These are phyloP conservation scores for Sambucus nigra DNA, from an alignment of 129 eudicot species.

Conservation along the genomic window DNA sequence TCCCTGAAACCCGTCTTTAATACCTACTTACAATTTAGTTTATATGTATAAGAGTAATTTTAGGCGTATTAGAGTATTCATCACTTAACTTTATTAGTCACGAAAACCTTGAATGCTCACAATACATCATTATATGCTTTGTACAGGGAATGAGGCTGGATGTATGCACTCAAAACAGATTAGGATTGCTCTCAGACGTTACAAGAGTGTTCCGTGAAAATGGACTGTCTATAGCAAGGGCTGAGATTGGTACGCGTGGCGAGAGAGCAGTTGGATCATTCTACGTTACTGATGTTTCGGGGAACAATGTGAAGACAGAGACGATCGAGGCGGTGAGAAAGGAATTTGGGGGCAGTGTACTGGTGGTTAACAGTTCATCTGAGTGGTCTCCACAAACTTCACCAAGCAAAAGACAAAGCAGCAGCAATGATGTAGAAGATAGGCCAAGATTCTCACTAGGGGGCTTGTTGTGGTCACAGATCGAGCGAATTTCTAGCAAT, in stretches of 20 bases:
- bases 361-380: slow-evolving; percentile 23
- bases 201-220: slow-evolving; percentile 76
- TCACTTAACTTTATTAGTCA: neutral
- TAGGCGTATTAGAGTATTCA: neutral
- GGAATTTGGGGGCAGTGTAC: slow-evolving; percentile 38
- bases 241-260: slow-evolving; percentile 53
- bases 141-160: slow-evolving; percentile 75
- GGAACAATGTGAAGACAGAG: slow-evolving; percentile 30
- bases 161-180: slow-evolving; percentile 46
- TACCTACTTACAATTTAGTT: no score
- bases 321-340: slow-evolving; percentile 41
- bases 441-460: slow-evolving; percentile 56
- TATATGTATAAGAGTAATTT: neutral
- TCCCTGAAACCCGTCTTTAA: neutral
- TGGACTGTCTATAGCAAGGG: slow-evolving; percentile 65
- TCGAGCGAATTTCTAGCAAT: slow-evolving; percentile 57
- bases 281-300: slow-evolving; percentile 51
- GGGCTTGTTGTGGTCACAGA: slow-evolving; percentile 63
- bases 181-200: slow-evolving; percentile 73
- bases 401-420: slow-evolving; percentile 12
- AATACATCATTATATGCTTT: neutral
- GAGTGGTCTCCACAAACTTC: slow-evolving; percentile 7
- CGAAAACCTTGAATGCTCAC: neutral
- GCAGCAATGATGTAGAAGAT: slow-evolving; percentile 18
- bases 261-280: slow-evolving; percentile 72